Percentiles rank a stretch among this genome's conserved stretches.
Evolutionary conservation across 1,284 basidiomycete species (phyloP).

Genomic region (Kalmanozyma brasiliensis): DNA sequence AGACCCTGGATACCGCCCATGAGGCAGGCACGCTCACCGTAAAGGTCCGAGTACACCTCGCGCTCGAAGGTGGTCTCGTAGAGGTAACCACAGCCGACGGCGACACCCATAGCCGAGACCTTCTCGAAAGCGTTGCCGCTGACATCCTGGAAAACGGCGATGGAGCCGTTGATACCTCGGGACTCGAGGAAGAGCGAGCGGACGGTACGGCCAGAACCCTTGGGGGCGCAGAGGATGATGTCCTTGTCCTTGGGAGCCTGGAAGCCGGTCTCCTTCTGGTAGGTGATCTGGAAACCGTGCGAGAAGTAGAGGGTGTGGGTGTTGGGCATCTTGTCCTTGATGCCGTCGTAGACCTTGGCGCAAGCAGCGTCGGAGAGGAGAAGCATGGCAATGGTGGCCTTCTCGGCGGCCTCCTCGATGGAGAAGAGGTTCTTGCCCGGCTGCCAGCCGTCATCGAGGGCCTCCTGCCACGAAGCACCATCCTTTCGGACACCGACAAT

Average conservation of each 20-base stretch:
- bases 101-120: conserved; percentile 93
- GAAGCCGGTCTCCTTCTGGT: conserved; percentile 96
- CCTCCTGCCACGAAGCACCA: conserved; percentile 96
- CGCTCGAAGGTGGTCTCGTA: conserved; percentile 99
- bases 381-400: conserved; percentile 99
- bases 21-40: conserved; percentile 99
- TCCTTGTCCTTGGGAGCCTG: conserved; percentile 92
- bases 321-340: conserved; percentile 91
- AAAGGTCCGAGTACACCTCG: conserved; percentile 99
- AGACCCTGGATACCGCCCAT: conserved; percentile 99
- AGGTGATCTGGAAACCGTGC: conserved; percentile 99
- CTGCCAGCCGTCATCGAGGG: conserved; percentile 96
- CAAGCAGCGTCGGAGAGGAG: conserved; percentile 98
- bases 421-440: conserved; percentile 98
- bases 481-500: conserved; percentile 97
- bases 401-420: conserved; percentile 95
- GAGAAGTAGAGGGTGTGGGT: conserved; percentile 99
- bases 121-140: conserved; percentile 98
- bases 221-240: conserved; percentile 98
- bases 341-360: conserved; percentile 87
- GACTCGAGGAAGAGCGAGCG: conserved; percentile 99
- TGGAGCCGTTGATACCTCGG: conserved; percentile 91
- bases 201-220: conserved; percentile 98
- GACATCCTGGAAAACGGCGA: conserved; percentile 89
- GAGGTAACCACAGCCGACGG: conserved; percentile 93